Percentiles rank a stretch among this genome's conserved stretches.
Evolutionary conservation across 2,329 filamentous ascomycete genomes (phyloP).

Genomic region (Ophiognomonia clavigignenti-juglandacearum): DNA sequence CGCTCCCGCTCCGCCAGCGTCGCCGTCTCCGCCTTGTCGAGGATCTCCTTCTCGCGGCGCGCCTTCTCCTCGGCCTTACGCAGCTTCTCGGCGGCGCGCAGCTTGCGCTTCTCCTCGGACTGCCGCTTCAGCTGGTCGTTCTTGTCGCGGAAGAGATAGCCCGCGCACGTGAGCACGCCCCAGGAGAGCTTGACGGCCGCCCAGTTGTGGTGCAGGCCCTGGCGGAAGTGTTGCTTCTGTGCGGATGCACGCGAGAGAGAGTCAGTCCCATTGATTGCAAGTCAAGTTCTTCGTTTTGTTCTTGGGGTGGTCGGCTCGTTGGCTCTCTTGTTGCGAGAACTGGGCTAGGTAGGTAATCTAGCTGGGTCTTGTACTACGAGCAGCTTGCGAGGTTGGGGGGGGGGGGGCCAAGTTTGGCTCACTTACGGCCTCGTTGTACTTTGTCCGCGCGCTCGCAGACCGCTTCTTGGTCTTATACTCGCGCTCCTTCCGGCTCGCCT

Average conservation of each 20-base stretch:
- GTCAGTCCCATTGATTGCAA: too few relatives aligned
- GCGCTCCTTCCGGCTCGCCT: slow-evolving; percentile 35
- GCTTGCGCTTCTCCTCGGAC: slow-evolving; percentile 25
- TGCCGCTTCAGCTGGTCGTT: slow-evolving; percentile 26
- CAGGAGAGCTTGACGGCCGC: slow-evolving; percentile 28
- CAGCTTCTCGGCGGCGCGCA: slow-evolving; percentile 29
- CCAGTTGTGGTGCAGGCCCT: slow-evolving; percentile 32
- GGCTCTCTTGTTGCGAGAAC: too few relatives aligned
- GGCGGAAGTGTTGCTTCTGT: slow-evolving; percentile 32
- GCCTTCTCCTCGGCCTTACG: slow-evolving; percentile 18
- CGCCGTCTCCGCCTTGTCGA: slow-evolving; percentile 7
- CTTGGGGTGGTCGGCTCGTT: too few relatives aligned
- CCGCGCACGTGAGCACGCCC: slow-evolving; percentile 26
- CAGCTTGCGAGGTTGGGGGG: too few relatives aligned
- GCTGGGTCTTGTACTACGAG: too few relatives aligned
- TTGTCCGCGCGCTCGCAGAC: slow-evolving; percentile 31
- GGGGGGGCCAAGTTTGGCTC: neutral
- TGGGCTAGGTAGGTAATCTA: too few relatives aligned
- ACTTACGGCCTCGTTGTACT: slow-evolving; percentile 29
- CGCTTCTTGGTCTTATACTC: slow-evolving; percentile 37
- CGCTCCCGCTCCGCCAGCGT: neutral
- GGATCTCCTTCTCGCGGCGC: slow-evolving; percentile 7
- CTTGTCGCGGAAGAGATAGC: slow-evolving; percentile 33
- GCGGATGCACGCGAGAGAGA: too few relatives aligned
- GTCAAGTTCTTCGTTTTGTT: too few relatives aligned